These are phyloP conservation scores for Hymenoscyphus linearis DNA, from an alignment of 2,329 filamentous ascomycete genomes.

Conservation along the genomic window DNA sequence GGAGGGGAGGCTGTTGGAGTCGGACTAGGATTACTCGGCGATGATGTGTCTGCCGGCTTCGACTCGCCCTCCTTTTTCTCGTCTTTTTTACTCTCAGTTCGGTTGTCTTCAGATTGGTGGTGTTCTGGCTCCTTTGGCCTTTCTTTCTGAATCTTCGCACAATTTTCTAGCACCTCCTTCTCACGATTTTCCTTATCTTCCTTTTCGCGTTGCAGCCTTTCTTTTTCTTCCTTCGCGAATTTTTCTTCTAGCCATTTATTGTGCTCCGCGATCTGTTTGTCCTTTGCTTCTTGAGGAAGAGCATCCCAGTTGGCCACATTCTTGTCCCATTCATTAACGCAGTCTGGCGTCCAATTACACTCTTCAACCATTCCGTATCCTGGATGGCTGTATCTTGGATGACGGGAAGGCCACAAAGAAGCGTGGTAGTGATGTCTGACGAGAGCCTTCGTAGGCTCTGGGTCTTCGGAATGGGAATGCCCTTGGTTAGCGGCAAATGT, in stretches of 20 bases:
- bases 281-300: slow-evolving; percentile 53
- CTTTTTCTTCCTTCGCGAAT: slow-evolving; percentile 12
- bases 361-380: slow-evolving; percentile 62
- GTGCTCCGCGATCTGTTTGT: slow-evolving; percentile 29
- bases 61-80: neutral
- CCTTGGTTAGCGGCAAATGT: slow-evolving; percentile 67
- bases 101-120: neutral
- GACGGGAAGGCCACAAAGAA: slow-evolving; percentile 61
- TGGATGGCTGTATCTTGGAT: slow-evolving; percentile 60
- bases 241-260: neutral
- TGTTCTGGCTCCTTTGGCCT: neutral
- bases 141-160: neutral
- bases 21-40: neutral
- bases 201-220: slow-evolving; percentile 7
- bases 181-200: neutral
- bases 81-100: neutral
- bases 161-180: neutral
- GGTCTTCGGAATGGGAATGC: slow-evolving; percentile 64
- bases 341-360: slow-evolving; percentile 62
- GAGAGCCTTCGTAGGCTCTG: slow-evolving; percentile 53
- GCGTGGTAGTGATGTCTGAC: slow-evolving; percentile 71
- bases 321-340: slow-evolving; percentile 58
- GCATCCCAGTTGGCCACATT: slow-evolving; percentile 54
- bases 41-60: neutral
- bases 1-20: neutral